Conservation (phyloP, 306 rosid genomes). For the Lotus japonicus region DNA sequence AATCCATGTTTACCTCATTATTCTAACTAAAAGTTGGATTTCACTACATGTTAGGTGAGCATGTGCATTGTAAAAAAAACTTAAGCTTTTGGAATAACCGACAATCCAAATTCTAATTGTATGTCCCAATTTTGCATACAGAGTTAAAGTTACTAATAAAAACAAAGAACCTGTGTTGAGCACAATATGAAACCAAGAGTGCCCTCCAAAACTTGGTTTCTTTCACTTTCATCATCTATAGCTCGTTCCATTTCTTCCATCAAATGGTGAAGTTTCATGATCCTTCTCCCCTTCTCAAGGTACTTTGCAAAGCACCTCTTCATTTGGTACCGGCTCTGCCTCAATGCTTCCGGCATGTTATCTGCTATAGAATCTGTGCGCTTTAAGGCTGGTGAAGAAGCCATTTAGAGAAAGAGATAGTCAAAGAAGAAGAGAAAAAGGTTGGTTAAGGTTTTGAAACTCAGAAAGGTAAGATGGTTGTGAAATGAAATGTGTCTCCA, state of each 20-base stretch:
- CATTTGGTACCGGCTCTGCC: constrained; percentile 70
- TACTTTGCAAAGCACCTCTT: constrained; percentile 75
- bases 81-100: too few relatives aligned
- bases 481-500: constrained; percentile 7
- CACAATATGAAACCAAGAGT: constrained; percentile 54
- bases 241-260: constrained; percentile 66
- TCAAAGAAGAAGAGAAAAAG: background rate
- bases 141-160: background rate
- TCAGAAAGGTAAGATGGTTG: background rate
- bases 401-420: constrained; percentile 24
- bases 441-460: background rate
- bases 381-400: constrained; percentile 32
- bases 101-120: background rate
- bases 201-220: constrained; percentile 57
- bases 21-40: too few relatives aligned
- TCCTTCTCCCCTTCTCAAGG: constrained; percentile 67
- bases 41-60: too few relatives aligned
- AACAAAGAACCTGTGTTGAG: constrained; percentile 61
- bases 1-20: too few relatives aligned
- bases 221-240: constrained; percentile 55
- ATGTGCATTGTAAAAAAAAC: too few relatives aligned
- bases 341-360: constrained; percentile 71
- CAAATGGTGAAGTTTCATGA: constrained; percentile 56
- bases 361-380: constrained; percentile 51
- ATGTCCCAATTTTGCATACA: background rate